Evolutionary conservation across 352 stramenopile species (phyloP).

Genomic region (Pythium brachiatum): DNA sequence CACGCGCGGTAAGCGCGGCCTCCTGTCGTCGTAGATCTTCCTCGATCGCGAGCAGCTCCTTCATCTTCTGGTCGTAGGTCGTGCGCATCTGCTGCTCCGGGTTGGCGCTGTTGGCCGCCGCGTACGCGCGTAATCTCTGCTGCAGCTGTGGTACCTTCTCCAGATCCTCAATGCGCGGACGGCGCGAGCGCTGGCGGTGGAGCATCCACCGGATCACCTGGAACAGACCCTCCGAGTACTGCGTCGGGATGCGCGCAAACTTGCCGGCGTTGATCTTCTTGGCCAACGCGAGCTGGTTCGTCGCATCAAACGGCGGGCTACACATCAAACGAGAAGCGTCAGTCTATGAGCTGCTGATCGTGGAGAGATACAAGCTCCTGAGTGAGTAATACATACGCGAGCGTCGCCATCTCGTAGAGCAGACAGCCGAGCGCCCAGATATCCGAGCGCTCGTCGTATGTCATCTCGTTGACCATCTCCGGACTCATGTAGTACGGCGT

Average conservation of each 20-base stretch:
- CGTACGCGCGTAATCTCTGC: slow-evolving; percentile 78
- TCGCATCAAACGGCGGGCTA: slow-evolving; percentile 89
- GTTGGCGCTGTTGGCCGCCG: slow-evolving; percentile 49
- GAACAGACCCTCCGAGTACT: slow-evolving; percentile 91
- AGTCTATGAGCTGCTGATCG: too few relatives aligned
- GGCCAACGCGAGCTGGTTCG: slow-evolving; percentile 89
- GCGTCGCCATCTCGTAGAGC: slow-evolving; percentile 89
- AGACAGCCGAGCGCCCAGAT: slow-evolving; percentile 91
- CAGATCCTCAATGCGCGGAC: slow-evolving; percentile 82
- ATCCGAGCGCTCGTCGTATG: slow-evolving; percentile 91
- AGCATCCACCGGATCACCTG: slow-evolving; percentile 91
- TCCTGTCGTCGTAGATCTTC: slow-evolving; percentile 85
- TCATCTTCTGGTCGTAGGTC: slow-evolving; percentile 87
- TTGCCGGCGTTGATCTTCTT: slow-evolving; percentile 94
- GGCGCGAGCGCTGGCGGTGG: slow-evolving; percentile 74
- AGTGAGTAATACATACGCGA: slow-evolving; percentile 45
- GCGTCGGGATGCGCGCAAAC: slow-evolving; percentile 86
- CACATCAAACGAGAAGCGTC: neutral
- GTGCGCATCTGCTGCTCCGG: slow-evolving; percentile 72
- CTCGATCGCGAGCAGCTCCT: slow-evolving; percentile 82
- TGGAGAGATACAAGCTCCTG: too few relatives aligned
- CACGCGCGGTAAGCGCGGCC: slow-evolving; percentile 73
- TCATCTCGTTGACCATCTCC: slow-evolving; percentile 92
- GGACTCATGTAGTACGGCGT: slow-evolving; percentile 94
- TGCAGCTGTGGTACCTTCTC: slow-evolving; percentile 79